A percentile compares a stretch with the other conserved stretches of the same genome.
phyloP scores from a whole-genome alignment of 2,329 filamentous ascomycete species.

The Nigrospora osmanthi region DNA sequence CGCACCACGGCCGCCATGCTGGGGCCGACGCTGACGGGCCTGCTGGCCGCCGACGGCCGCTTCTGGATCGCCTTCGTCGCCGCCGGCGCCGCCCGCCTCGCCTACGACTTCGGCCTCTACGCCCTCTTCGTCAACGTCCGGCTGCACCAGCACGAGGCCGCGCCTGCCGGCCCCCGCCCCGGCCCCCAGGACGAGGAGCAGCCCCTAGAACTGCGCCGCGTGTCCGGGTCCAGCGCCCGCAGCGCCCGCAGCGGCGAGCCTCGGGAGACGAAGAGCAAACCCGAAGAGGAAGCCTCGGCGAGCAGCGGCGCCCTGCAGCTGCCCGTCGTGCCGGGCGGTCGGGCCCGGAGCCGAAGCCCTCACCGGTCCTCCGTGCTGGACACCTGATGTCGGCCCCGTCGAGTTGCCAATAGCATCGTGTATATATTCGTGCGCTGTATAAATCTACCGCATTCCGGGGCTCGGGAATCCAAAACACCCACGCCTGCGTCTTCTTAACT shows the following conservation, averaged over 20 bases:
- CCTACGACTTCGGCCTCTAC: slow-evolving; percentile 51
- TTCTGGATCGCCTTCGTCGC: slow-evolving; percentile 57
- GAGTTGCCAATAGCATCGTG: too few species aligned
- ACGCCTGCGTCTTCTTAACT: too few species aligned
- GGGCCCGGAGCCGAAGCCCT: not conserved
- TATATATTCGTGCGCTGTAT: too few species aligned
- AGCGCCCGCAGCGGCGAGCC: not conserved
- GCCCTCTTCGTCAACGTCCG: slow-evolving; percentile 52
- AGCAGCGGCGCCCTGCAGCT: not conserved
- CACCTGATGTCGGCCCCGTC: not conserved
- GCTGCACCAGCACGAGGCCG: slow-evolving; percentile 34
- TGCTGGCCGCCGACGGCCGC: slow-evolving; percentile 43
- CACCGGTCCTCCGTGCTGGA: not conserved
- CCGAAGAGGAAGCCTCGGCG: not conserved
- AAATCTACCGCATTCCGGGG: too few species aligned
- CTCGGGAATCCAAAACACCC: too few species aligned
- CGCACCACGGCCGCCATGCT: slow-evolving; percentile 57
- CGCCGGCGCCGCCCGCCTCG: slow-evolving; percentile 55
- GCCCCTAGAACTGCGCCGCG: not conserved
- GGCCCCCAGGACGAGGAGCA: not conserved
- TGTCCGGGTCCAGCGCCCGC: not conserved
- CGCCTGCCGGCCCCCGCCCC: slow-evolving; percentile 5
- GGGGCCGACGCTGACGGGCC: slow-evolving; percentile 58
- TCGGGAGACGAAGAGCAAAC: not conserved
- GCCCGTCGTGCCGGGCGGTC: not conserved